These are phyloP conservation scores for Pyrenophora tritici-repentis DNA, from an alignment of 2,329 filamentous ascomycete species.

Conservation along the genomic window DNA sequence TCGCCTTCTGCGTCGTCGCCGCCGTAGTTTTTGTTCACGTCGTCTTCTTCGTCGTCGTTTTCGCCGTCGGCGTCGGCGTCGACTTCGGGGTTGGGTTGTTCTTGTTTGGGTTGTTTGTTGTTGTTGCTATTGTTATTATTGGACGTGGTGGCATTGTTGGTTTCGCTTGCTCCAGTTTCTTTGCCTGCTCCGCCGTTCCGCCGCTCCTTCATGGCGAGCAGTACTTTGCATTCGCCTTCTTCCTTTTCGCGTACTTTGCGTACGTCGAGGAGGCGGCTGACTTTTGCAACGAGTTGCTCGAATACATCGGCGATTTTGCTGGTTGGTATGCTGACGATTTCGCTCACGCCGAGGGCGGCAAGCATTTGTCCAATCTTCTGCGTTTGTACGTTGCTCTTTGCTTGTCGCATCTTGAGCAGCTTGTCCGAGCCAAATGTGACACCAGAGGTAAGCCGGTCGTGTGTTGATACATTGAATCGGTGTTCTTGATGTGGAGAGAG, in stretches of 20 bases:
- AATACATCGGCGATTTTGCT: conserved; percentile 72
- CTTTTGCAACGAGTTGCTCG: conserved; percentile 70
- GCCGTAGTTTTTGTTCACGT: conserved; percentile 11
- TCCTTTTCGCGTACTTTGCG: conserved; percentile 77
- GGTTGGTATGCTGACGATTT: conserved; percentile 74
- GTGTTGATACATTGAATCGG: conserved; percentile 81
- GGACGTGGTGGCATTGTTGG: no score
- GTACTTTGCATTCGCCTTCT: conserved; percentile 62
- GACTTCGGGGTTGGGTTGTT: conserved; percentile 20
- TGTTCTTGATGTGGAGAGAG: conserved; percentile 76
- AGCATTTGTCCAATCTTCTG: conserved; percentile 74
- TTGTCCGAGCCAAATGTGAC: conserved; percentile 88
- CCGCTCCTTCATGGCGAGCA: conserved; percentile 46
- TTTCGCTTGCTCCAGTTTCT: no score
- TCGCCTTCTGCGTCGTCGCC: conserved; percentile 26
- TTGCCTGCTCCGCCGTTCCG: conserved; percentile 21
- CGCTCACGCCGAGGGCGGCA: conserved; percentile 71
- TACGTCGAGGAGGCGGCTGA: conserved; percentile 72
- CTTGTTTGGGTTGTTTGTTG: conserved; percentile 14
- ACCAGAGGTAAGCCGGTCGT: conserved; percentile 83
- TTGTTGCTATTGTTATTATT: no score
- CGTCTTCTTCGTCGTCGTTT: conserved; percentile 26
- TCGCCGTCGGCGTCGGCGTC: conserved; percentile 29
- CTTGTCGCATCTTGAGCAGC: conserved; percentile 76
- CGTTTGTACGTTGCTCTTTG: conserved; percentile 77